Percentiles rank a stretch among this genome's conserved stretches.
Conservation (phyloP, 257 asterid genomes). For the Nicotiana benthamiana region DNA sequence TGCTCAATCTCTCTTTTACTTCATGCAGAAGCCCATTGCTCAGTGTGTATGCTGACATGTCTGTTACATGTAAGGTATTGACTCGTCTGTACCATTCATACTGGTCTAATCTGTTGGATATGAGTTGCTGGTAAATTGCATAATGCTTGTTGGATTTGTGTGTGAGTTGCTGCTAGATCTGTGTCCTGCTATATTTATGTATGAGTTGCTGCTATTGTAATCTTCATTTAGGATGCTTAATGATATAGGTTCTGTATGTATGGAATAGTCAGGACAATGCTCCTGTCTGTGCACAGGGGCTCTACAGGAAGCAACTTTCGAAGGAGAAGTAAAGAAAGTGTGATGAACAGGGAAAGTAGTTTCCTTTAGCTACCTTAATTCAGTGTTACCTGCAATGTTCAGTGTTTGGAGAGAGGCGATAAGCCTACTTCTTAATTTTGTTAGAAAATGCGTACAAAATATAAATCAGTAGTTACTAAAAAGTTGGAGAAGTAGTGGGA, state of each 20-base stretch:
- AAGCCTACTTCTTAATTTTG: background rate
- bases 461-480: background rate
- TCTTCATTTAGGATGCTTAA: background rate
- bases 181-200: background rate
- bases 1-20: constrained; percentile 11
- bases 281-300: background rate
- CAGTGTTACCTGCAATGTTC: background rate
- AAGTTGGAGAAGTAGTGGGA: background rate
- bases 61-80: constrained; percentile 93
- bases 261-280: background rate
- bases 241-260: background rate
- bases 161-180: background rate
- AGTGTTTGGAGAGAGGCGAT: background rate
- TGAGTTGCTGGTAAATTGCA: background rate
- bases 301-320: background rate
- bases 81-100: background rate
- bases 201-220: background rate
- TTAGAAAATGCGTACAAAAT: background rate
- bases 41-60: constrained; percentile 99
- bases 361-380: background rate
- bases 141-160: background rate
- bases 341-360: background rate
- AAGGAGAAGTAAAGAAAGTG: background rate
- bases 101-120: background rate
- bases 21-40: constrained; percentile 86